Evolutionary conservation across 805 yeast species (phyloP), one percentile per base, ranked within the genome.

Genomic region (Priceomyces haplophilus): DNA sequence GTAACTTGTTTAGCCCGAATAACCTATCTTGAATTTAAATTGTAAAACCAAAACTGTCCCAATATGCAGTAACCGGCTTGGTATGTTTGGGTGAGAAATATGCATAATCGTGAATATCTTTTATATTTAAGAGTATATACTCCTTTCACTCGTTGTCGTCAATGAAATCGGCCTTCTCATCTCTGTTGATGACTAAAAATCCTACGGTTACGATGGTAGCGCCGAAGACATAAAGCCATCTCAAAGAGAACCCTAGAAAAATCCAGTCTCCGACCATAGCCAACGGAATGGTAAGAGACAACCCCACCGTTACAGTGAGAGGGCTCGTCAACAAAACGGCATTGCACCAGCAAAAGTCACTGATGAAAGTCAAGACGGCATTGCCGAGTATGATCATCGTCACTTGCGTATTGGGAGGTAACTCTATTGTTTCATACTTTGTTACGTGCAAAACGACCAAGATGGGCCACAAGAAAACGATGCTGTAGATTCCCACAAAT

Each of bases 281-380:
- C 40, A 93, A 75, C 2, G 99, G 99, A 15, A 93, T 93, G 0
- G 98, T 91, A 46, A 90, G 79, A 16, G 96, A 84, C 23, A 93
- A 71, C 0, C 99, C 99, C 8, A 93, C 95, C 0, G 99, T 93
- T 2, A 91, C 98, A 0, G 96, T 90, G 50, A 93, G 70, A 1
- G 99, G 99, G 34, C 93, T 84, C 0, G 99, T 93, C 56, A 93
- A 68, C 24, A 93, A 73, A 79, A 90, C 93, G 0, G 98, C 95
- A 49, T 88, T 80, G 25, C 96, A 96, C 99, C 99, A 93, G 55
- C 95, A 82, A 53, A 84, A 89, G 60, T 93, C 99, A 31, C 95
- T 84, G 12, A 90, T 64, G 51, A 93, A 83, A 0, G 97, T 88
- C 33, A 88, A 80, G 27, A 79, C 55, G 45, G 90, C 85, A 61